Evolutionary conservation across 495 filamentous ascomycete species (phyloP).

Genomic region (Geoglossum glabrum): DNA sequence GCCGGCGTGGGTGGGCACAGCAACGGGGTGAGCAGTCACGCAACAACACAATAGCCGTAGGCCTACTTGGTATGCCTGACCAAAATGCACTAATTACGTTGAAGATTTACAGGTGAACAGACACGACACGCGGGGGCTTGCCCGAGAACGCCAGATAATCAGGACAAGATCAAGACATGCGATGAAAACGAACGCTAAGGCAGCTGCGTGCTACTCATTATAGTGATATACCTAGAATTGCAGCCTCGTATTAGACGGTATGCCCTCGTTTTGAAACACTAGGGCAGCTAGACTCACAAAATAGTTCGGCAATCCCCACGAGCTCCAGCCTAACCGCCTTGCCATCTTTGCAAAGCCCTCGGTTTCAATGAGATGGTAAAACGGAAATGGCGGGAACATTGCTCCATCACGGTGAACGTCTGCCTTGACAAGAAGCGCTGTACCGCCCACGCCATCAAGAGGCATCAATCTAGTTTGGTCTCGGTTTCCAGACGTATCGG

Average conservation of each 20-base stretch:
- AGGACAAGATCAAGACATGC: not conserved
- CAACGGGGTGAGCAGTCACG: too few species aligned
- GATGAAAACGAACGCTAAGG: not conserved
- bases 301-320: constrained; percentile 83
- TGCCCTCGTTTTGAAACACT: not conserved
- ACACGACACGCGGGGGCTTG: not conserved
- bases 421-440: constrained; percentile 84
- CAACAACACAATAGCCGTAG: too few species aligned
- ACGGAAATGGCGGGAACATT: constrained; percentile 94
- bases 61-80: too few species aligned
- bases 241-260: constrained; percentile 4
- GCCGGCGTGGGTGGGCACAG: too few species aligned
- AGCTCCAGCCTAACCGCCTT: constrained; percentile 60
- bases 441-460: constrained; percentile 87
- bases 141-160: not conserved
- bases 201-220: constrained; percentile 41
- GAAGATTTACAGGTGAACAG: not conserved
- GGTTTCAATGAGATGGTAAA: constrained; percentile 93
- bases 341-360: constrained; percentile 99
- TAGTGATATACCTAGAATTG: constrained; percentile 60
- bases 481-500: constrained; percentile 24
- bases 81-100: too few species aligned
- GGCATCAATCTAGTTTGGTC: constrained; percentile 41
- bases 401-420: constrained; percentile 94
- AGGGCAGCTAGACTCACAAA: constrained; percentile 39